A percentile compares a stretch with the other conserved stretches of the same genome.
These are phyloP conservation scores for Tetrapisispora phaffii DNA, from an alignment of 805 yeast species.

Conservation along the genomic window DNA sequence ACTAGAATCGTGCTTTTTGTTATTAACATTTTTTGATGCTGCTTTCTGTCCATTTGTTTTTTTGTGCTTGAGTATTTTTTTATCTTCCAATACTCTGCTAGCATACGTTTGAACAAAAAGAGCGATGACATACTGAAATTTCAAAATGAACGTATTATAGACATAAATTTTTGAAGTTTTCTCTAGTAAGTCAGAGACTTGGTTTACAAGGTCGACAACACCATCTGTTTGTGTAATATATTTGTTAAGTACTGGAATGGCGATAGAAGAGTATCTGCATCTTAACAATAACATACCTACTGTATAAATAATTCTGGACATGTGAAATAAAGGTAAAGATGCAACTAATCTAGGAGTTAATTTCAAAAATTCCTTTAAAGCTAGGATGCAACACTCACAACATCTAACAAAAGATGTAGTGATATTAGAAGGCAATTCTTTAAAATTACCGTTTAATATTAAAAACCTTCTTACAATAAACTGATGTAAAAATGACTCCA, in stretches of 20 bases:
- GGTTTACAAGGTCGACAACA: conserved; percentile 28
- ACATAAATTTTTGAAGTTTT: conserved; percentile 30
- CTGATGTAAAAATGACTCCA: conserved; percentile 58
- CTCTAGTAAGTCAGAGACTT: conserved; percentile 20
- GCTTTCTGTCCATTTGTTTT: background rate
- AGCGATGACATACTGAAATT: conserved; percentile 46
- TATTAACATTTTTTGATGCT: conserved; percentile 5
- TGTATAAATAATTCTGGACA: conserved; percentile 50
- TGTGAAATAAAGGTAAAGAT: conserved; percentile 46
- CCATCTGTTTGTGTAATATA: conserved; percentile 40
- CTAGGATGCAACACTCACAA: conserved; percentile 42
- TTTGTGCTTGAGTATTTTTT: background rate
- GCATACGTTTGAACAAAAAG: conserved; percentile 54
- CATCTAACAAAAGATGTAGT: conserved; percentile 41
- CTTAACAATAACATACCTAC: conserved; percentile 51
- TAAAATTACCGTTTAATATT: conserved; percentile 3
- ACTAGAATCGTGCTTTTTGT: background rate
- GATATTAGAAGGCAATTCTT: conserved; percentile 23
- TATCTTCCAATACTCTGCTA: conserved; percentile 14
- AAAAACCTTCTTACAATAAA: conserved; percentile 31
- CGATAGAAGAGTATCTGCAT: conserved; percentile 44
- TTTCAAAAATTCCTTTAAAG: conserved; percentile 40
- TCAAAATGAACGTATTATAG: conserved; percentile 42
- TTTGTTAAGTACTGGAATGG: conserved; percentile 37
- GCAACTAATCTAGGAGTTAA: conserved; percentile 41